These are phyloP conservation scores for Heterobasidion occidentale DNA, from an alignment of 1,284 basidiomycete species.

Conservation along the genomic window DNA sequence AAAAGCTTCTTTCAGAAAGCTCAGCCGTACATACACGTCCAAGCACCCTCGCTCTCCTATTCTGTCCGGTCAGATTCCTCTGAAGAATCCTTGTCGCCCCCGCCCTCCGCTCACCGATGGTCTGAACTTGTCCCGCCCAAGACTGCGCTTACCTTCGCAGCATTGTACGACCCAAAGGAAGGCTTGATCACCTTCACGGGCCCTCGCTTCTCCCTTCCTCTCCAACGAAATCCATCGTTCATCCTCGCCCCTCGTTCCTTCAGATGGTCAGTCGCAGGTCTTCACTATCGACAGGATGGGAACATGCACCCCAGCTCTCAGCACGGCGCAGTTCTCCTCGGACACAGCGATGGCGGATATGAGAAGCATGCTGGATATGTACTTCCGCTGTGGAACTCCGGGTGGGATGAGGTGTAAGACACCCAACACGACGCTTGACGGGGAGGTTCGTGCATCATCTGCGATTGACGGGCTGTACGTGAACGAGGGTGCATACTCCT, in stretches of 20 bases:
- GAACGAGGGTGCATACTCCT: slow-evolving; percentile 2
- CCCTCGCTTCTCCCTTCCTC: slow-evolving; percentile 30
- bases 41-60: neutral
- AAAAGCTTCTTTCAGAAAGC: neutral
- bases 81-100: neutral
- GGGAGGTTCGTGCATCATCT: slow-evolving; percentile 22
- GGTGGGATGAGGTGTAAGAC: neutral
- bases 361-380: slow-evolving; percentile 20
- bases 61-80: neutral
- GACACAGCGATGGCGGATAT: slow-evolving; percentile 19
- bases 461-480: slow-evolving; percentile 26
- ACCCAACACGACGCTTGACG: neutral
- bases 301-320: slow-evolving; percentile 8
- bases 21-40: neutral
- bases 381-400: slow-evolving; percentile 13
- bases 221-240: neutral
- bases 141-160: slow-evolving; percentile 47
- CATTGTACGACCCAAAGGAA: slow-evolving; percentile 48
- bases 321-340: slow-evolving; percentile 7
- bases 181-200: slow-evolving; percentile 51
- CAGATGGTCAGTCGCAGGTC: slow-evolving; percentile 29
- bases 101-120: slow-evolving; percentile 30
- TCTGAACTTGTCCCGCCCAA: slow-evolving; percentile 48
- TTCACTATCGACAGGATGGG: slow-evolving; percentile 26
- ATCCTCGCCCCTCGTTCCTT: slow-evolving; percentile 11